A percentile compares a stretch with the other conserved stretches of the same genome.
Conservation (phyloP, 2,329 filamentous ascomycete genomes). For the Fusarium albosuccineum region DNA sequence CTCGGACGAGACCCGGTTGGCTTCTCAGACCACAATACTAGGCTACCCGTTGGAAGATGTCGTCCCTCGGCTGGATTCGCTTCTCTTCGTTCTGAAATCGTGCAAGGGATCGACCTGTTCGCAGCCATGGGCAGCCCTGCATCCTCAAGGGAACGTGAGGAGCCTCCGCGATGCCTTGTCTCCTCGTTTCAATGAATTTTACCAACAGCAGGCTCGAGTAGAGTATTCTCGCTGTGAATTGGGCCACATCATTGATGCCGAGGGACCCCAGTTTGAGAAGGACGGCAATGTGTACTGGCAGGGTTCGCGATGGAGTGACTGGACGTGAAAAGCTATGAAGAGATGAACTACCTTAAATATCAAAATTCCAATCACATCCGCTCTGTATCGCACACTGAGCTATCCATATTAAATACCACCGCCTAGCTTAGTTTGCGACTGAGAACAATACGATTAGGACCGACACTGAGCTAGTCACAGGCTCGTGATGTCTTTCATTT, state of each 20-base stretch:
- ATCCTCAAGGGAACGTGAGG: constrained; percentile 64
- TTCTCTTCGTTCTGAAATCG: constrained; percentile 71
- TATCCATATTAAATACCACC: too few relatives aligned
- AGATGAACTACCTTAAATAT: too few relatives aligned
- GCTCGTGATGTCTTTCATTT: too few relatives aligned
- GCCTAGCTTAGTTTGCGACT: too few relatives aligned
- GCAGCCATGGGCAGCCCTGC: constrained; percentile 67
- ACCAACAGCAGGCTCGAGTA: constrained; percentile 62
- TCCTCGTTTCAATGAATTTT: constrained; percentile 63
- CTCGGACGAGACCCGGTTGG: constrained; percentile 18
- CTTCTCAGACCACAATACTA: constrained; percentile 42
- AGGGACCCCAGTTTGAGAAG: constrained; percentile 58
- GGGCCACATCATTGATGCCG: constrained; percentile 67
- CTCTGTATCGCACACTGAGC: too few relatives aligned
- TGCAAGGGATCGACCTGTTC: constrained; percentile 67
- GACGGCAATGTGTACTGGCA: constrained; percentile 16
- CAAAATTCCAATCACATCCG: too few relatives aligned
- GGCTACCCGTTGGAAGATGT: constrained; percentile 56
- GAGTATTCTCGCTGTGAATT: constrained; percentile 65
- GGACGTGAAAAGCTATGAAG: constrained; percentile 1
- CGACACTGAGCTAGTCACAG: too few relatives aligned
- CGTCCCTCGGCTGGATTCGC: constrained; percentile 66
- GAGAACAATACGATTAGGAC: too few relatives aligned
- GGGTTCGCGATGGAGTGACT: constrained; percentile 15
- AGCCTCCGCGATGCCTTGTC: constrained; percentile 64